Conservation (phyloP, 129 eudicot genomes). For the Glebionis coronaria region DNA sequence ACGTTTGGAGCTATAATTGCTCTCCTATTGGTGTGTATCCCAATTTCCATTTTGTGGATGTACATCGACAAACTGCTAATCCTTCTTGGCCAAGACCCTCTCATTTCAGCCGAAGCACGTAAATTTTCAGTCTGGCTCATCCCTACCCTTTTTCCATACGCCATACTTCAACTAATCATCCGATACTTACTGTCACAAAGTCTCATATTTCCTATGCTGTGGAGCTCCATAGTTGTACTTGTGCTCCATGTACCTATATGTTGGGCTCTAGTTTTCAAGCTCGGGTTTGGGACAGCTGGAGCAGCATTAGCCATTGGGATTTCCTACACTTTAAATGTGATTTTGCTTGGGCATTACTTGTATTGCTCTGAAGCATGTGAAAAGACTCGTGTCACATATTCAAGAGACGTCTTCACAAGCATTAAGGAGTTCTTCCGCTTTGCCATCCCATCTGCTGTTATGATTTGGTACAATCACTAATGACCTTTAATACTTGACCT, state of each 20-base stretch:
- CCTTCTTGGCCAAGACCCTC: conserved; percentile 8
- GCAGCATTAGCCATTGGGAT: conserved; percentile 4
- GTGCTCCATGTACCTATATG: conserved; percentile 6
- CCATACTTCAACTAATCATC: background rate
- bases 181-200: conserved; percentile 9
- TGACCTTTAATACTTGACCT: background rate
- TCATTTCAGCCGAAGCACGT: conserved; percentile 8
- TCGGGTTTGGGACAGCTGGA: background rate
- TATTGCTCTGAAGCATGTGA: background rate
- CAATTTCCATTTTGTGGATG: conserved; percentile 6
- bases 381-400: background rate
- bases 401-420: background rate
- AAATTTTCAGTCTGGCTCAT: conserved; percentile 6
- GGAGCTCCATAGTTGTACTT: conserved; percentile 6
- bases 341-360: background rate
- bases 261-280: conserved; percentile 12
- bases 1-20: background rate
- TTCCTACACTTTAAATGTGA: background rate
- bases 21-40: background rate
- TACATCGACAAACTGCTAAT: conserved; percentile 1
- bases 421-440: conserved; percentile 4
- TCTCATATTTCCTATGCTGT: background rate
- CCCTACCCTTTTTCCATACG: background rate
- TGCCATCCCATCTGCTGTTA: conserved; percentile 12
- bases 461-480: background rate